Conservation (phyloP, 2,329 filamentous ascomycete species). For the Ploettnerulaceae sp. region DNA sequence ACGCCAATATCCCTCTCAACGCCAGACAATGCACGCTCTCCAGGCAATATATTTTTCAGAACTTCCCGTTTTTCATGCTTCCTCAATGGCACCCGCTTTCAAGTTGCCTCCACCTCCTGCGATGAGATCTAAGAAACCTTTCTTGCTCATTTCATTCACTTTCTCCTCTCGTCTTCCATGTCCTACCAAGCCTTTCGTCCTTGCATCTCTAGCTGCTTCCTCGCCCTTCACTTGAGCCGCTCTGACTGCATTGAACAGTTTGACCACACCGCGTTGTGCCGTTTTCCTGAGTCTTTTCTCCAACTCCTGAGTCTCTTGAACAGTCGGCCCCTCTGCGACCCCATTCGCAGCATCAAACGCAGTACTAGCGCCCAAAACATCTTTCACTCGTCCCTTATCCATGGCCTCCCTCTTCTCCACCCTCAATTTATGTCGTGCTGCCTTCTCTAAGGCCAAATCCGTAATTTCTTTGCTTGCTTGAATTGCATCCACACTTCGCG, state of each 20-base stretch:
- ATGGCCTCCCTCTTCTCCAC: conserved; percentile 73
- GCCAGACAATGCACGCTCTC: conserved; percentile 14
- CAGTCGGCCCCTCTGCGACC: conserved; percentile 40
- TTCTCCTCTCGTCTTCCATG: conserved; percentile 77
- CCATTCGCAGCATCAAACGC: conserved; percentile 49
- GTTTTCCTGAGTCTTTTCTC: conserved; percentile 82
- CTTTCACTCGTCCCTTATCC: conserved; percentile 83
- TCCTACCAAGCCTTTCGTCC: conserved; percentile 71
- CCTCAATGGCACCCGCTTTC: conserved; percentile 51
- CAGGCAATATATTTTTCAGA: neutral
- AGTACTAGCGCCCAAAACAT: conserved; percentile 63
- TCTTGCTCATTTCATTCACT: conserved; percentile 92
- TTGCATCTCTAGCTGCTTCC: conserved; percentile 66
- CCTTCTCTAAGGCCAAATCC: conserved; percentile 74
- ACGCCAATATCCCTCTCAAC: conserved; percentile 26
- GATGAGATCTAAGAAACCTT: conserved; percentile 92
- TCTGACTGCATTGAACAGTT: conserved; percentile 92
- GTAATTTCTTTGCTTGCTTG: conserved; percentile 67
- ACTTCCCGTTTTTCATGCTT: conserved; percentile 23
- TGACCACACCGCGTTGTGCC: conserved; percentile 88
- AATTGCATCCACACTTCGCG: conserved; percentile 71
- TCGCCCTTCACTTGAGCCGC: conserved; percentile 86
- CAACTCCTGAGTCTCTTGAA: conserved; percentile 56
- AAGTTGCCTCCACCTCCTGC: conserved; percentile 55
- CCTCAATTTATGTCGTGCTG: conserved; percentile 72